Evolutionary conservation across 2,329 filamentous ascomycete genomes (phyloP), one percentile per base, ranked within the genome.

Genomic region (Sclerotinia subarctica): DNA sequence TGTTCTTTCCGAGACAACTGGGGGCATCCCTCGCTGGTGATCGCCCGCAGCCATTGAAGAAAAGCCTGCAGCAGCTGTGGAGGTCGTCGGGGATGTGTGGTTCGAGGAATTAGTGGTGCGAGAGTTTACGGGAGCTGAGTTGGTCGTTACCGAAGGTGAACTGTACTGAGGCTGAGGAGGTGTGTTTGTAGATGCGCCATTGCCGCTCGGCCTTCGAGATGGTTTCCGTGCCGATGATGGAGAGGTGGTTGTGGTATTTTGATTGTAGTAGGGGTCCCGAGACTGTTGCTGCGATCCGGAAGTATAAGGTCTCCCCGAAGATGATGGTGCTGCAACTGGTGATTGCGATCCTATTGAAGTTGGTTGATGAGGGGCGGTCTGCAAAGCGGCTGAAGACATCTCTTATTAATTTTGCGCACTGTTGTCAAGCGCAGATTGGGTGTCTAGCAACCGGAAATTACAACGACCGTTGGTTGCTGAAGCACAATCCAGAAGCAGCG

Each of bases 1-100:
- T 10, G 91, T 94, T 76, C 93, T 87, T 47, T 92, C 91, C 59
- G 91, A 93, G 67, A 90, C 89, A 73, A 92, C 84, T 32, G 91
- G 90, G 65, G 90, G 87, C 81, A 85, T 87, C 79, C 82, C 86
- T 79, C 80, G 85, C 80, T 82, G 81, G 75, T 83, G 82, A 74
- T 85, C 84, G 70, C 82, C 80, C 29, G 74, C 74, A 58, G 76
- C 70, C 75, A 77, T 77, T 44, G 67, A 53, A 35, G 70, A 56
- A 69, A 73, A 73, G 29, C 68, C 71, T 68, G 81, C 75, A 26
- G 81, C 74, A 38, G 80, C 78, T 51, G 81, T 77, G 56, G 83
- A 80, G 58, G 85, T 80, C 69, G 79, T 73, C 21, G 81, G 78
- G 53, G 80, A 71, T 32, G 69, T 35, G 17, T 70, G 66, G 49